Evolutionary conservation across 352 stramenopile genomes (phyloP).

Genomic region (Pythium phragmiticola): DNA sequence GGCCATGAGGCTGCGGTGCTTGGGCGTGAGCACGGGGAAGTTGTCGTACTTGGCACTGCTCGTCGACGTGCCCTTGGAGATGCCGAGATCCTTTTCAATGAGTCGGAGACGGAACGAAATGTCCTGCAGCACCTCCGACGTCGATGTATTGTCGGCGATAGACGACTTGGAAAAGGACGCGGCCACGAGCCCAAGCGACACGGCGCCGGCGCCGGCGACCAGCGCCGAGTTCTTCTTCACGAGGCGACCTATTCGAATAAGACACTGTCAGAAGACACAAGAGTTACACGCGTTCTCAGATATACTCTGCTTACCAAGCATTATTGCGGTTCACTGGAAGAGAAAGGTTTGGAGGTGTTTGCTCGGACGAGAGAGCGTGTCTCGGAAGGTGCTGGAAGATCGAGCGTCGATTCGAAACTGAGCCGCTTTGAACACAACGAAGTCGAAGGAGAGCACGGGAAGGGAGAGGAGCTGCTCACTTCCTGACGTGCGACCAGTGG

Average conservation of each 20-base stretch:
- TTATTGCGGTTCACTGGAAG: conserved; percentile 11
- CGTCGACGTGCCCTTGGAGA: conserved; percentile 28
- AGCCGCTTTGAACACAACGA: not conserved
- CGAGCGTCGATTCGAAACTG: conserved; percentile 31
- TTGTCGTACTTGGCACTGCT: conserved; percentile 48
- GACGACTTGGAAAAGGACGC: conserved; percentile 40
- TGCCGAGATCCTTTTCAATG: conserved; percentile 66
- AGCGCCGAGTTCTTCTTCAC: conserved; percentile 56
- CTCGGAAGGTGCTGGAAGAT: conserved; percentile 21
- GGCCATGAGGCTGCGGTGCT: conserved; percentile 85
- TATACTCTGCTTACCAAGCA: conserved; percentile 17
- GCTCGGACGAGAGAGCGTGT: not conserved
- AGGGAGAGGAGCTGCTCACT: not conserved
- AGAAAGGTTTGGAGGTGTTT: not conserved
- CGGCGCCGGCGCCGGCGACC: conserved; percentile 49
- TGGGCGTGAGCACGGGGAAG: conserved; percentile 73
- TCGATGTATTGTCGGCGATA: conserved; percentile 54
- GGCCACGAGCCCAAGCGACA: conserved; percentile 56
- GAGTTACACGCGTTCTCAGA: not conserved
- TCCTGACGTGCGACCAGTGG: not conserved
- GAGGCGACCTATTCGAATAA: conserved; percentile 35
- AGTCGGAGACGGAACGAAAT: conserved; percentile 60
- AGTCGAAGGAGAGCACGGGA: not conserved
- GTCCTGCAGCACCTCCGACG: conserved; percentile 59
- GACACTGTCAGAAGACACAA: not conserved